phyloP scores from a whole-genome alignment of 108 stramenopile species.

The Skeletonema menzelii region DNA sequence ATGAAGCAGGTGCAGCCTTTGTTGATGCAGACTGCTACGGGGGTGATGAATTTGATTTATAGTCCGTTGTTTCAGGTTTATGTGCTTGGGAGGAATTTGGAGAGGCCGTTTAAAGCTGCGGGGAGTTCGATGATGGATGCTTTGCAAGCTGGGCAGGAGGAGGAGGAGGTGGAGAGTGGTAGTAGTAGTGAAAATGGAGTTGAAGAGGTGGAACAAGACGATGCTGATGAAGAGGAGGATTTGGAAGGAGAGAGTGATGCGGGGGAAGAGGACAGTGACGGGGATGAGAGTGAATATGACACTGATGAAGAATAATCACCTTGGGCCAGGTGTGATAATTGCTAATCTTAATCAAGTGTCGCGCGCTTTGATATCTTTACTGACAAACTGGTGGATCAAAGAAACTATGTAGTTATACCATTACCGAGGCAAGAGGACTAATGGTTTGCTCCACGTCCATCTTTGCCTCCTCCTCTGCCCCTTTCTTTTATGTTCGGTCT shows the following conservation, averaged over 20 bases:
- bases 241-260: conserved; percentile 9
- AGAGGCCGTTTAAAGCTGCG: conserved; percentile 70
- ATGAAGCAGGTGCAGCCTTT: conserved; percentile 83
- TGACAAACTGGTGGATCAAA: too few species aligned
- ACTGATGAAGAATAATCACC: conserved; percentile 6
- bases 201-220: conserved; percentile 2
- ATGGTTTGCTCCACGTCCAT: too few species aligned
- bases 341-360: too few species aligned
- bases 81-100: conserved; percentile 77
- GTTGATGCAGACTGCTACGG: conserved; percentile 65
- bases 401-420: too few species aligned
- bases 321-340: too few species aligned
- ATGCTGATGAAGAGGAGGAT: conserved; percentile 10
- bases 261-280: conserved; percentile 26
- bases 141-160: conserved; percentile 6
- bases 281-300: conserved; percentile 15
- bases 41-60: conserved; percentile 69
- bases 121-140: conserved; percentile 20
- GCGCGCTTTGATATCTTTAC: too few species aligned
- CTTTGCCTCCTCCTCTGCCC: too few species aligned
- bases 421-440: too few species aligned
- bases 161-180: not conserved
- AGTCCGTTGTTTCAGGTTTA: conserved; percentile 88
- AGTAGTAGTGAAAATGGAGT: not conserved
- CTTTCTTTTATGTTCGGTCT: too few species aligned